Evolutionary conservation across 192 early-diverging fungal species (phyloP), one percentile per base, ranked within the genome.

Genomic region (Podila epigama): DNA sequence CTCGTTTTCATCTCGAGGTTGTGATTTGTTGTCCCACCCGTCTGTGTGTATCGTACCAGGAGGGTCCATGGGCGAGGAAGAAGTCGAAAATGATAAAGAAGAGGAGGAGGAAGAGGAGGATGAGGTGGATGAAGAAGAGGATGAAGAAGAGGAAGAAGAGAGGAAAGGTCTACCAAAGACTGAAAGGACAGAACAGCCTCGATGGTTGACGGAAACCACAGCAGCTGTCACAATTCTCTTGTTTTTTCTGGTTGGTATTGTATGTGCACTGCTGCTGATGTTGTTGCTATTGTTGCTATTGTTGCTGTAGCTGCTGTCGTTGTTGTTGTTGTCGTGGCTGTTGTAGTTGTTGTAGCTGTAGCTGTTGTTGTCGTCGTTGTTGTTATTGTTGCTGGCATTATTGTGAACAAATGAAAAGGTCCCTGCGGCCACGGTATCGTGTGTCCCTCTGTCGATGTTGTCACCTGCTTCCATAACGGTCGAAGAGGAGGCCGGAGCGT

Each of bases 401-500:
- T n/a, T n/a, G n/a, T n/a, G n/a, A n/a, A 18, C 44, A 48, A 48
- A 9, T 48, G 44, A 48, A 48, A 22, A 48, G 44, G 44, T 22
- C 44, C 44, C 25, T 48, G 44, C 44, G 44, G 44, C 44, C 44
- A 48, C 44, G 44, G n/a, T n/a, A n/a, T 48, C 44, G n/a, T 22
- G 41, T n/a, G 18, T 48, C n/a, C n/a, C 44, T 48, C 44, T 48
- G 8, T 18, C 44, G n/a, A 22, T 22, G 44, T 20, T 6, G 25
- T 18, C n/a, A 22, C 15, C 5, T 25, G n/a, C 44, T n/a, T n/a
- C n/a, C n/a, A n/a, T n/a, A 48, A 48, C 44, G 44, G 44, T 48
- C 44, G 44, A 48, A 48, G 42, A 44, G 6, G 44, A 25, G 44
- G 44, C 25, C 44, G 44, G 25, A 48, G 44, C 44, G 44, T 5